Conservation (phyloP, 495 filamentous ascomycete genomes). For the Xylaria bambusicola region DNA sequence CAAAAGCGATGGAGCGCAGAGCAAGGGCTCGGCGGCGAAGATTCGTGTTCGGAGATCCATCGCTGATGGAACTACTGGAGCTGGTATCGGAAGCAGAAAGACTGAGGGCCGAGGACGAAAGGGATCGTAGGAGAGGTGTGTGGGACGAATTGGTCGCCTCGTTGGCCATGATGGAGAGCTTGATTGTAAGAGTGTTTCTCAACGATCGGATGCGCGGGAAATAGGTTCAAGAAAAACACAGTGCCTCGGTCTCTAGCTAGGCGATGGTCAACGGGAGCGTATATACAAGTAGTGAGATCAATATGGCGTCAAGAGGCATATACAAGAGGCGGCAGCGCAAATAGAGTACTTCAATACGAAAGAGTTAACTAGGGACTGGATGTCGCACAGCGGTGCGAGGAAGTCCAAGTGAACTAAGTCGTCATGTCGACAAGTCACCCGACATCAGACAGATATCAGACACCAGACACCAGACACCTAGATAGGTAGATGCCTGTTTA, state of each 20-base stretch:
- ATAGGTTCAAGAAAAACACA: not conserved
- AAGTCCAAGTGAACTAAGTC: not conserved
- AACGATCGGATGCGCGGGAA: not conserved
- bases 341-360: not conserved
- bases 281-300: no score
- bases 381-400: slow-evolving; percentile 2
- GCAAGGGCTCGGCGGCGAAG: slow-evolving; percentile 28
- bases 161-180: slow-evolving; percentile 18
- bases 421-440: not conserved
- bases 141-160: slow-evolving; percentile 24
- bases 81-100: slow-evolving; percentile 31
- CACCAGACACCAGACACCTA: no score
- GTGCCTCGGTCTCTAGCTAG: not conserved
- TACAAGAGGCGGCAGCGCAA: not conserved
- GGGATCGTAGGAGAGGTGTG: slow-evolving; percentile 34
- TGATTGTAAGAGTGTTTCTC: not conserved
- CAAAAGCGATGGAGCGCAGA: slow-evolving; percentile 42
- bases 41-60: slow-evolving; percentile 30
- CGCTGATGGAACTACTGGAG: slow-evolving; percentile 38
- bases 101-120: slow-evolving; percentile 37
- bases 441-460: no score
- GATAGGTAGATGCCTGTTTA: no score
- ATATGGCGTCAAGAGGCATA: no score
- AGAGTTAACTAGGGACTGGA: not conserved
- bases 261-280: no score